Evolutionary conservation across 805 yeast genomes (phyloP).

Genomic region (Sungouiella blattae): DNA sequence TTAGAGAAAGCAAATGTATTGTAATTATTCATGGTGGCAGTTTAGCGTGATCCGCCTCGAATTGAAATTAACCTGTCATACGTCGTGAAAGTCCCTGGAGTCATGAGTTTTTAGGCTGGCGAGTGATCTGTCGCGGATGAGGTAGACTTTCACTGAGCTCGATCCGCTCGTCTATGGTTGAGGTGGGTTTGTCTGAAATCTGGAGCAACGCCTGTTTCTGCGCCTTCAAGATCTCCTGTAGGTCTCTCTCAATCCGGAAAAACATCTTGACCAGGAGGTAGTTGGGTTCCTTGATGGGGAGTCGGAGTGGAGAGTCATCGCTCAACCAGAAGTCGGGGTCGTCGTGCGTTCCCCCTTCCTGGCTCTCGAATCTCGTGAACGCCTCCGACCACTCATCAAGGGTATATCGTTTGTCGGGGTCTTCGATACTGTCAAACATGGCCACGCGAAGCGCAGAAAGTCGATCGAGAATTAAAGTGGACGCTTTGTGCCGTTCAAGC

Average conservation of each 20-base stretch:
- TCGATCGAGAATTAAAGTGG: conserved; percentile 1
- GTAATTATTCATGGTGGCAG: too few relatives aligned
- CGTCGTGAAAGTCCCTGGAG: too few relatives aligned
- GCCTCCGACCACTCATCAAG: conserved; percentile 52
- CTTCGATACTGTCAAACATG: conserved; percentile 32
- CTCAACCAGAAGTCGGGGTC: conserved; percentile 58
- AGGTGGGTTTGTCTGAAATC: too few relatives aligned
- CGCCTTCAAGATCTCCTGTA: conserved; percentile 8
- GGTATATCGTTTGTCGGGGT: conserved; percentile 41
- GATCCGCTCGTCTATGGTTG: too few relatives aligned
- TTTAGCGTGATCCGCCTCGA: too few relatives aligned
- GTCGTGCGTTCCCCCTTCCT: conserved; percentile 8
- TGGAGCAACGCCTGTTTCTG: conserved; percentile 1
- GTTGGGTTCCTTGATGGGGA: conserved; percentile 66
- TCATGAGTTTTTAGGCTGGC: too few relatives aligned
- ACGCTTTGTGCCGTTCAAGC: not conserved
- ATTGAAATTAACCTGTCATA: too few relatives aligned
- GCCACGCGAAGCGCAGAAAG: conserved; percentile 29
- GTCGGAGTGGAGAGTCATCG: conserved; percentile 62
- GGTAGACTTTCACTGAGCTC: too few relatives aligned
- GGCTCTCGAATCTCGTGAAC: conserved; percentile 25
- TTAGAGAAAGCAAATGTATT: too few relatives aligned
- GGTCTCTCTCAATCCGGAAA: conserved; percentile 21
- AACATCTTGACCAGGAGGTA: conserved; percentile 46
- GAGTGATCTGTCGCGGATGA: too few relatives aligned